These are phyloP conservation scores for Paxillus ammoniavirescens DNA, from an alignment of 768 basidiomycete species.

Conservation along the genomic window DNA sequence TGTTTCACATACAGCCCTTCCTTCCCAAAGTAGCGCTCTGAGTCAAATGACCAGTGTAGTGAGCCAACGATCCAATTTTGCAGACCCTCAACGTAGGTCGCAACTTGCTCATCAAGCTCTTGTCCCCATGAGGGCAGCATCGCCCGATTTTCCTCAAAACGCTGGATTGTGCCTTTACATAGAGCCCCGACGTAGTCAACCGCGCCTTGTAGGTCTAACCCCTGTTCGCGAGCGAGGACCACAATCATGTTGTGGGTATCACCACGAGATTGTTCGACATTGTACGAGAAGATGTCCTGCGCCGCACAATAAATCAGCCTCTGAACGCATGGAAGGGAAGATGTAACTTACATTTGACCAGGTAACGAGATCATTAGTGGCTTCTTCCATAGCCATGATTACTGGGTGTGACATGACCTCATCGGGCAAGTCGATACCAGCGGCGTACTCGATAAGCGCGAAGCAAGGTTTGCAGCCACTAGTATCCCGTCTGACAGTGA, in stretches of 20 bases:
- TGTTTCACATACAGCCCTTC: conserved; percentile 55
- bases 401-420: conserved; percentile 51
- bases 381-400: conserved; percentile 43
- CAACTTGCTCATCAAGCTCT: conserved; percentile 57
- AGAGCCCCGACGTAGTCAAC: conserved; percentile 63
- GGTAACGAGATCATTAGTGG: conserved; percentile 51
- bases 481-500: conserved; percentile 51
- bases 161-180: conserved; percentile 53
- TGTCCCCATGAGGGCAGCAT: conserved; percentile 62
- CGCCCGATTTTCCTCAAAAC: conserved; percentile 46
- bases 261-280: conserved; percentile 67
- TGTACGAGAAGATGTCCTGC: conserved; percentile 76
- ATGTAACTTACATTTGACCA: conserved; percentile 40
- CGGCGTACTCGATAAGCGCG: conserved; percentile 54
- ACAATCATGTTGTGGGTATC: conserved; percentile 73
- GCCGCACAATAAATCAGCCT: neutral
- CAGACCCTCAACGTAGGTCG: conserved; percentile 58
- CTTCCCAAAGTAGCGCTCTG: conserved; percentile 65
- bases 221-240: conserved; percentile 64
- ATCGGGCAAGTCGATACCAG: conserved; percentile 50
- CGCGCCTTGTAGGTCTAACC: conserved; percentile 57
- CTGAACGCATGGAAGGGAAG: neutral
- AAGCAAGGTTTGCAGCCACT: conserved; percentile 52
- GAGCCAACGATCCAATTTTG: conserved; percentile 73
- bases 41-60: conserved; percentile 72